Evolutionary conservation across 177 flowering plant genomes (phyloP), one percentile per base, ranked within the genome.

Genomic region (Telopea speciosissima): DNA sequence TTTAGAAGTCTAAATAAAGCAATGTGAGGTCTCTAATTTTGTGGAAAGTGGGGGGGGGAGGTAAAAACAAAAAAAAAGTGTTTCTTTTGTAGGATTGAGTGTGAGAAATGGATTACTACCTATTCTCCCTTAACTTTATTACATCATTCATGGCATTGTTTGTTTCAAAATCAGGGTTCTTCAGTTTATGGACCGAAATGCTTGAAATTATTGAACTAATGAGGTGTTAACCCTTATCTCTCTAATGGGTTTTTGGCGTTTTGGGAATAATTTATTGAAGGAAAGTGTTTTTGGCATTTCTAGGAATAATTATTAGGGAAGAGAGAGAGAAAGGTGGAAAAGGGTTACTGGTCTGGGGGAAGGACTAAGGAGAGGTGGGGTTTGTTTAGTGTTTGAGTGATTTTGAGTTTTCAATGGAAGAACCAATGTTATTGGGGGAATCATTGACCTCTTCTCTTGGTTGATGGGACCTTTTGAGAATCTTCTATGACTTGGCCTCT

Each of bases 381-480:
- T 60, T 66, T 44, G 54, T 70, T 69, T n/a, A 59, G 24, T 73
- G 13, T 36, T 63, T 22, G 71, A 70, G 62, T 67, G 69, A 64
- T 42, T 79, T 73, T n/a, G n/a, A 74, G 61, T 60, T 68, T 78
- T 79, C 76, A 75, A 77, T 70, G 75, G 75, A n/a, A n/a, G n/a
- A n/a, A 69, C 78, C 78, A 83, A 77, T 74, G 74, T 81, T 72
- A 76, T 59, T 8, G 54, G 78, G 74, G 73, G 82, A 79, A 74
- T 73, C 81, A 78, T 83, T 81, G 80, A 73, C 82, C 74, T 67
- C 65, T 62, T 66, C 65, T 67, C 66, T 72, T 62, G 73, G 44
- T 81, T 79, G 84, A 81, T 81, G 72, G 77, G 84, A 81, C 83
- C 44, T 79, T 79, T 78, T 70, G 66, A 76, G 84, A 83, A 83